Evolutionary conservation across 768 basidiomycete genomes (phyloP).

Genomic region (Termitomyces sp.): DNA sequence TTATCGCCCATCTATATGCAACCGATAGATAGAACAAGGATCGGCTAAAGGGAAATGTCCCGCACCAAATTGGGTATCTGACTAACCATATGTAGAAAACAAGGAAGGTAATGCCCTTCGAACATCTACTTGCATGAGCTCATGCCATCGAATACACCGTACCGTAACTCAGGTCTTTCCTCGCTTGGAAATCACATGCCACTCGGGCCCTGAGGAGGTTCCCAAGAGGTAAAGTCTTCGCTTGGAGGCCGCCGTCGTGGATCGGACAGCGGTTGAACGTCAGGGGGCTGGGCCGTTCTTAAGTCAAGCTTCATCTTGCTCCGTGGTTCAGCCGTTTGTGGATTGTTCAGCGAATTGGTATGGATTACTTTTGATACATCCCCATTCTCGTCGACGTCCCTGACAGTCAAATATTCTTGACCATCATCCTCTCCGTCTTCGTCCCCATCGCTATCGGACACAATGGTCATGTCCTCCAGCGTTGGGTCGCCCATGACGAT

Average conservation of each 20-base stretch:
- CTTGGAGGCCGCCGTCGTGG: constrained; percentile 14
- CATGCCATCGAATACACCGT: constrained; percentile 10
- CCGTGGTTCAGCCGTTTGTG: not conserved
- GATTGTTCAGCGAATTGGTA: not conserved
- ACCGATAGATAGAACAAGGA: not conserved
- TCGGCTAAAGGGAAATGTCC: not conserved
- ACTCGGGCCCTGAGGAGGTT: constrained; percentile 1
- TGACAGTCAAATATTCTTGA: not conserved
- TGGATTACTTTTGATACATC: not conserved
- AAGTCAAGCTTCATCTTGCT: constrained; percentile 6
- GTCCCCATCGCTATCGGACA: constrained; percentile 14
- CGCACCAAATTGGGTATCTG: not conserved
- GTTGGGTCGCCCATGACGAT: constrained; percentile 24
- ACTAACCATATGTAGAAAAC: not conserved
- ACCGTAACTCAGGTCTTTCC: not conserved
- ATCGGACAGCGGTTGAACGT: constrained; percentile 8
- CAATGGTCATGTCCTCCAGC: constrained; percentile 31
- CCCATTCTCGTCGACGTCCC: not conserved
- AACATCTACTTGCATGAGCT: constrained; percentile 7
- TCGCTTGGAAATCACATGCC: not conserved
- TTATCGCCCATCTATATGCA: not conserved
- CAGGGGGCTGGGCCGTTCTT: not conserved
- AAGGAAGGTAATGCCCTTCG: not conserved
- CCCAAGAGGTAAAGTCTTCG: constrained; percentile 2
- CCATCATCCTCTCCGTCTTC: not conserved